A percentile compares a stretch with the other conserved stretches of the same genome.
phyloP scores from a whole-genome alignment of 495 filamentous ascomycete species.

The Neurospora sp. region DNA sequence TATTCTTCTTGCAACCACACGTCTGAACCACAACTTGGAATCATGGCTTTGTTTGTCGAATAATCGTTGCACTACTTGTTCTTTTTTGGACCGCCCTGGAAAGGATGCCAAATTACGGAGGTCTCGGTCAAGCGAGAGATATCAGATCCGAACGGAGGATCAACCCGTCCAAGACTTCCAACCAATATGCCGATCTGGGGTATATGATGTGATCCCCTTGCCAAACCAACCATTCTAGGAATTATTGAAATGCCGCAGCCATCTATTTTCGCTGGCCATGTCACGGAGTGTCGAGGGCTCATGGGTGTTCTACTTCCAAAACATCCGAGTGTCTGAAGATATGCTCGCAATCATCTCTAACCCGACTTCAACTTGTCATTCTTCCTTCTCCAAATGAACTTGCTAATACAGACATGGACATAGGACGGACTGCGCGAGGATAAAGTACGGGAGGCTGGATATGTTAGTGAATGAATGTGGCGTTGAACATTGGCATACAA shows the following conservation, averaged over 20 bases:
- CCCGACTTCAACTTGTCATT: background rate
- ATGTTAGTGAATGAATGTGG: background rate
- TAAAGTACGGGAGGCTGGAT: background rate
- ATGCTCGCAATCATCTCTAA: background rate
- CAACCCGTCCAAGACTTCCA: background rate
- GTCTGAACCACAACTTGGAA: background rate
- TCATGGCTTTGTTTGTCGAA: background rate
- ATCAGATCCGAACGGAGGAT: background rate
- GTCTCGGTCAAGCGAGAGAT: background rate
- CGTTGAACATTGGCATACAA: background rate
- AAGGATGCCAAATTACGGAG: background rate
- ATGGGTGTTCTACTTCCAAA: background rate
- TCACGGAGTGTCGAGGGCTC: background rate
- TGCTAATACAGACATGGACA: background rate
- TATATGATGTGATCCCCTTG: background rate
- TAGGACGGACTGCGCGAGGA: too few species aligned
- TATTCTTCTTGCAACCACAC: background rate
- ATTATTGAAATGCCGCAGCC: background rate
- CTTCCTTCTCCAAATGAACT: background rate
- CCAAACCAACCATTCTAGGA: background rate
- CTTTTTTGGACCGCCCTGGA: background rate
- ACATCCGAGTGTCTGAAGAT: background rate
- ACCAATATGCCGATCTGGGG: background rate
- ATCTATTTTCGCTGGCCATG: background rate
- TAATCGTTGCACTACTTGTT: background rate